Evolutionary conservation across 23 red algal genomes (phyloP).

Genomic region (Gracilaria vermiculophylla): DNA sequence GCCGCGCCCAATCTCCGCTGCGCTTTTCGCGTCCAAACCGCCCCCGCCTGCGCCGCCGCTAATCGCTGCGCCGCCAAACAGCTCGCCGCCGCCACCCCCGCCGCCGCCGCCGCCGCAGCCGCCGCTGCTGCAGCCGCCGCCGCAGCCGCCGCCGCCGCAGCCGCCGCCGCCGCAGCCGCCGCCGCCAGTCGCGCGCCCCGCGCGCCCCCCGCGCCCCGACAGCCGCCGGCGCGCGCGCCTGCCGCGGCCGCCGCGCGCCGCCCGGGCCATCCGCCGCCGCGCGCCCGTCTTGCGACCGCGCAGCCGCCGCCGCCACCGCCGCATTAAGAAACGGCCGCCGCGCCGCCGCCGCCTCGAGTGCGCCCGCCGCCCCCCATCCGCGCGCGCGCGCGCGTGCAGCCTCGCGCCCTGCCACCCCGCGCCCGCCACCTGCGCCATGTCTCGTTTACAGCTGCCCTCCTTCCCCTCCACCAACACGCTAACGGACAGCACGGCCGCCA

Average conservation of each 20-base stretch:
- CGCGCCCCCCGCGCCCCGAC: too few relatives aligned
- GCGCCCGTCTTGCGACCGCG: neutral
- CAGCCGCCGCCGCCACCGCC: neutral
- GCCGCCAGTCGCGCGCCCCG: too few relatives aligned
- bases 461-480: neutral
- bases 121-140: neutral
- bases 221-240: too few relatives aligned
- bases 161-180: too few relatives aligned
- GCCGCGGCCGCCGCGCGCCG: neutral
- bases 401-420: neutral
- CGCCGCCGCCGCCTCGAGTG: neutral
- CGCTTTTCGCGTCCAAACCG: neutral
- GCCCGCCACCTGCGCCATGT: neutral
- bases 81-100: neutral
- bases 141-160: too few relatives aligned
- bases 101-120: neutral
- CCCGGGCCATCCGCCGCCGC: neutral
- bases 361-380: neutral
- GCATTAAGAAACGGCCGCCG: neutral
- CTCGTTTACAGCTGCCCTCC: neutral
- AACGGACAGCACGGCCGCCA: neutral
- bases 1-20: neutral
- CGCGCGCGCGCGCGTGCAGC: neutral
- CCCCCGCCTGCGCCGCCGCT: neutral
- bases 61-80: neutral